phyloP scores from a whole-genome alignment of 176 grass and related monocot genomes.

The Puya raimondii region DNA sequence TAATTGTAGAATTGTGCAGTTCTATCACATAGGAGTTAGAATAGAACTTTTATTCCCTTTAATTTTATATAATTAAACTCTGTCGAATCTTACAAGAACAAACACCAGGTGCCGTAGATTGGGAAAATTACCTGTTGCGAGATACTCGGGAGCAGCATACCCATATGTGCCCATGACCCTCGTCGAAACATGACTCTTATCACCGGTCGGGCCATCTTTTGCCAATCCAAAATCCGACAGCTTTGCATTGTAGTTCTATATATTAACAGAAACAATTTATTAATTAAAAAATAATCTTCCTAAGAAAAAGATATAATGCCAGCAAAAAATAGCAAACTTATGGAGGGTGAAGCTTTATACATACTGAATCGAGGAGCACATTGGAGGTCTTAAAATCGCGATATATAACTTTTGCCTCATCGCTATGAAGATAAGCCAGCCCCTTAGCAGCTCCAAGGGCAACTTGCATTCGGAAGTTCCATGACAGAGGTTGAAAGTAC shows the following conservation, averaged over 20 bases:
- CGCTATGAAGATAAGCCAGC: conserved; percentile 77
- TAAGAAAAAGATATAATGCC: neutral
- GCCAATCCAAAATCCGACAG: conserved; percentile 95
- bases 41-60: too few relatives aligned
- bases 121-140: conserved; percentile 72
- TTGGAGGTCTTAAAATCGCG: conserved; percentile 95
- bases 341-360: conserved; percentile 3
- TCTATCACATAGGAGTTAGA: too few relatives aligned
- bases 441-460: conserved; percentile 84
- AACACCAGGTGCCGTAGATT: neutral
- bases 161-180: conserved; percentile 89
- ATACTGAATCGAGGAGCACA: conserved; percentile 84
- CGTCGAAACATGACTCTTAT: conserved; percentile 85
- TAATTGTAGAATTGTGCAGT: too few relatives aligned
- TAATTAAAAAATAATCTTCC: neutral
- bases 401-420: conserved; percentile 81
- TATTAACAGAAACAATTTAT: conserved; percentile 16
- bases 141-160: conserved; percentile 89
- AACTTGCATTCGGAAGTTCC: conserved; percentile 93
- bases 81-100: neutral
- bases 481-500: conserved; percentile 64
- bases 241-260: conserved; percentile 82
- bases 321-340: neutral
- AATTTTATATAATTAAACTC: neutral
- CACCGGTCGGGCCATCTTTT: conserved; percentile 82